Base-by-base conservation (phyloP, 2,329 filamentous ascomycete species). In the Microdochium trichocladiopsis region DNA sequence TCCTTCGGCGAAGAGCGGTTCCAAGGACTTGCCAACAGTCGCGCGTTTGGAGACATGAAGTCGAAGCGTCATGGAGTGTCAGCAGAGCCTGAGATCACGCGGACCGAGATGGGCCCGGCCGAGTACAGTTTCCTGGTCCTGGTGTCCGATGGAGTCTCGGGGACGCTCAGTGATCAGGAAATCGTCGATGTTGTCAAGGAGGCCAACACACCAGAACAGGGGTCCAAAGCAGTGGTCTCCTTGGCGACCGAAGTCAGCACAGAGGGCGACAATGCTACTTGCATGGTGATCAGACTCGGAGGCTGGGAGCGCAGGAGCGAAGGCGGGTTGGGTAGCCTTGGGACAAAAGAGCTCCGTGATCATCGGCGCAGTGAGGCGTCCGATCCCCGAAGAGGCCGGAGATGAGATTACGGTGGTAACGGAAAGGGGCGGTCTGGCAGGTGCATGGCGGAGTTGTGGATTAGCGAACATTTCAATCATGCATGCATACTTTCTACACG, bases 1-100 rank as follows among this genome's bases (percentile, higher is more conserved):
- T 95, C 90, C 31, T 99, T 99, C 67, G 94, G 94, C 64, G 94
- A 99, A 71, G 92, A 97, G 71, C 90, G 94, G 60, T 94, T 99
- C 69, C 86, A 86, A 14, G 93, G 94, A 0, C 79, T 99, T 0
- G 94, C 94, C 60, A 99, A 99, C 71, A 95, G 90, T 28, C 88
- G 94, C 25, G 81, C 94, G 3, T 97, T 99, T 66, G 94, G 94
- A 24, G 94, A 99, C 72, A 90, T 96, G 71, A 80, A 81, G 31
- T 89, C 85, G 53, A 99, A 99, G 71, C 87, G 93, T 51, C 86
- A 97, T 50, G 94, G 94, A 25, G 93, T 99, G 12, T 92, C 87
- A 3, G 94, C 94, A 1, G 94, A 99, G 69, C 94, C 94, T 0
- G 92, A 97, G 64, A 83, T 96, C 55, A 83, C 82, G 1, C 84